A percentile compares a stretch with the other conserved stretches of the same genome.
Conservation (phyloP, 805 yeast genomes). For the Wickerhamiella domercqiae region DNA sequence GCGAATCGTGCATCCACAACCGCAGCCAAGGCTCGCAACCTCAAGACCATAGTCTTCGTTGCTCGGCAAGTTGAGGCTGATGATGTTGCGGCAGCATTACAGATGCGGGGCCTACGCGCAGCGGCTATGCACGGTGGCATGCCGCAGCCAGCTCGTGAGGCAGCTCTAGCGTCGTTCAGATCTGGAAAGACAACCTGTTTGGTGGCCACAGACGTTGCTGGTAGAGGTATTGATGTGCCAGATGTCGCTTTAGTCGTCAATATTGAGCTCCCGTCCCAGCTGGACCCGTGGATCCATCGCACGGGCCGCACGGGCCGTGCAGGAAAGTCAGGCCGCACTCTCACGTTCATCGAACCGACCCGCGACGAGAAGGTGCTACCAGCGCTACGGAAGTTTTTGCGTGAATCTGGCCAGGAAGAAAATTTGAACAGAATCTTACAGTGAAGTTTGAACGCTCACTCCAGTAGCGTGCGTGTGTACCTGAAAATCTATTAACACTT, state of each 20-base stretch:
- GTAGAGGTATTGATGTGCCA: slow-evolving; percentile 89
- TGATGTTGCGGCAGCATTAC: slow-evolving; percentile 36
- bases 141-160: slow-evolving; percentile 71
- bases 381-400: slow-evolving; percentile 8
- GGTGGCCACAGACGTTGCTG: slow-evolving; percentile 91
- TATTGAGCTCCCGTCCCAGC: slow-evolving; percentile 61
- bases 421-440: too few species aligned
- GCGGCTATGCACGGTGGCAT: slow-evolving; percentile 76
- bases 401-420: neutral
- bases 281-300: slow-evolving; percentile 81
- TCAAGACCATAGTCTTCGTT: slow-evolving; percentile 64
- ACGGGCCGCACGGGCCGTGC: slow-evolving; percentile 97
- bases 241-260: slow-evolving; percentile 74
- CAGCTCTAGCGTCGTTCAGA: slow-evolving; percentile 48
- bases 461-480: too few species aligned
- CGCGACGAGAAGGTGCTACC: slow-evolving; percentile 9
- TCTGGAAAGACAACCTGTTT: slow-evolving; percentile 42
- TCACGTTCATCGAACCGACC: slow-evolving; percentile 43
- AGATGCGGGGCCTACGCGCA: slow-evolving; percentile 31
- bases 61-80: slow-evolving; percentile 68
- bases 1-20: slow-evolving; percentile 23
- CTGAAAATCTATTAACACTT: too few species aligned
- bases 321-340: slow-evolving; percentile 62
- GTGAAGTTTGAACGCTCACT: too few species aligned
- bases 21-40: slow-evolving; percentile 20